phyloP scores from a whole-genome alignment of 139 green algal genomes.

The Mesotaenium endlicherianum region DNA sequence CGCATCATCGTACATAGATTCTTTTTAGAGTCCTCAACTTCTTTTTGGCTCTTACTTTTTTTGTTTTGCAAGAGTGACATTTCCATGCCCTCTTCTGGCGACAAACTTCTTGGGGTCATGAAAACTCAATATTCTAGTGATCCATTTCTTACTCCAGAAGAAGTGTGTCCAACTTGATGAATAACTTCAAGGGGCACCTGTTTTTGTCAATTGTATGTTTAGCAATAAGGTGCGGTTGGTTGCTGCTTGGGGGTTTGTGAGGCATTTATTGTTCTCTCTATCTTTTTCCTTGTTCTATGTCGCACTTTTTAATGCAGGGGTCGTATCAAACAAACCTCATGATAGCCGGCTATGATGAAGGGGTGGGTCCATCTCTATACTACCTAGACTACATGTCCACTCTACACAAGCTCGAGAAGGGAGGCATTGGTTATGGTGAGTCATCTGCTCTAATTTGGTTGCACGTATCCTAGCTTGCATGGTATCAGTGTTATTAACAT shows the following conservation, averaged over 20 bases:
- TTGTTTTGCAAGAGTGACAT: background rate
- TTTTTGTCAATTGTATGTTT: background rate
- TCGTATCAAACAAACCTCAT: slow-evolving; percentile 94
- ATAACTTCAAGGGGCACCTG: background rate
- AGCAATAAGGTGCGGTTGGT: background rate
- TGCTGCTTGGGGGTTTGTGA: background rate
- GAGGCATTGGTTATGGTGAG: slow-evolving; percentile 91
- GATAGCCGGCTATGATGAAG: slow-evolving; percentile 89
- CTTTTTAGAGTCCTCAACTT: background rate
- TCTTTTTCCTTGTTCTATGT: background rate
- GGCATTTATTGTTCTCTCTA: background rate
- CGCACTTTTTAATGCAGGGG: slow-evolving; percentile 58
- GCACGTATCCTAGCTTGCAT: too few species aligned
- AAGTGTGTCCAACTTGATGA: background rate
- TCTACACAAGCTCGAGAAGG: slow-evolving; percentile 93
- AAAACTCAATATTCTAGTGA: background rate
- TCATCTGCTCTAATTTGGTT: too few species aligned
- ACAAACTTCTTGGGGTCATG: background rate
- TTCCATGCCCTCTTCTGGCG: background rate
- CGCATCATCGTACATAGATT: background rate
- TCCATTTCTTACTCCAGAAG: background rate
- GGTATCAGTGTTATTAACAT: too few species aligned
- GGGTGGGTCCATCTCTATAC: slow-evolving; percentile 80
- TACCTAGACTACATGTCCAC: slow-evolving; percentile 98
- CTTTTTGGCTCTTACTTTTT: background rate